Evolutionary conservation across 345 rosid species (phyloP).

Genomic region (Brassica napus): Da-Ae NC_063443.1:16586501-16587000

Average conservation of each 20-base stretch:
- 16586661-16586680: slow-evolving; percentile 3
- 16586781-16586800: slow-evolving; percentile 33
- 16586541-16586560: slow-evolving; percentile 13
- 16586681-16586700: background rate
- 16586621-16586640: background rate
- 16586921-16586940: slow-evolving; percentile 52
- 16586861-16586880: slow-evolving; percentile 95
- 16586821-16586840: slow-evolving; percentile 63
- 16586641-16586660: slow-evolving; percentile 5
- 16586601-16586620: slow-evolving; percentile 15
- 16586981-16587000: background rate
- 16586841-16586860: slow-evolving; percentile 93
- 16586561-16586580: slow-evolving; percentile 4
- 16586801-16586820: slow-evolving; percentile 99
- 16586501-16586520: slow-evolving; percentile 99
- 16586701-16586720: background rate
- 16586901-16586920: slow-evolving; percentile 93
- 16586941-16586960: slow-evolving; percentile 13
- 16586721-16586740: slow-evolving; percentile 29
- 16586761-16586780: slow-evolving; percentile 16
- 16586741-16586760: background rate
- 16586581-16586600: background rate
- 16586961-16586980: slow-evolving; percentile 41
- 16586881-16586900: slow-evolving; percentile 88
- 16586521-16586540: slow-evolving; percentile 59